A percentile compares a stretch with the other conserved stretches of the same genome.
phyloP scores from a whole-genome alignment of 805 yeast species.

The Sungouiella thailandica region DNA sequence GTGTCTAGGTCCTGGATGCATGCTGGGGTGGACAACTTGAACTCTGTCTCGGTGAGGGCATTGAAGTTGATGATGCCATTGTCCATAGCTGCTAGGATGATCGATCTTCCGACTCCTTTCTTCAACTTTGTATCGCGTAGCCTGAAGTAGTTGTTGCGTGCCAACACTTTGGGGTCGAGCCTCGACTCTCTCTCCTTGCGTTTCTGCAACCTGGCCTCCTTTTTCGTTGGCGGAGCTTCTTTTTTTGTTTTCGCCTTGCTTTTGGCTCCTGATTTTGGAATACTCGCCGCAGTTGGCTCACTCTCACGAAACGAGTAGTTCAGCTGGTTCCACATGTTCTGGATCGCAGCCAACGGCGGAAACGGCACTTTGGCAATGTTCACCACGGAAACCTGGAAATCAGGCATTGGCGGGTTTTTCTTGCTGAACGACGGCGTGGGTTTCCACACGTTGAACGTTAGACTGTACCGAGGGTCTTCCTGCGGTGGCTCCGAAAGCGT shows the following conservation, averaged over 20 bases:
- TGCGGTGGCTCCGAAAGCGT: slow-evolving; percentile 5
- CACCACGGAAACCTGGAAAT: slow-evolving; percentile 64
- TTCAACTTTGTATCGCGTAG: slow-evolving; percentile 40
- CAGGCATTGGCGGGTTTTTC: slow-evolving; percentile 64
- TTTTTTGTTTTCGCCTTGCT: slow-evolving; percentile 8
- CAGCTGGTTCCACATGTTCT: slow-evolving; percentile 19
- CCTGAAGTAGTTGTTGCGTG: slow-evolving; percentile 23
- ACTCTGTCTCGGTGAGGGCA: slow-evolving; percentile 47
- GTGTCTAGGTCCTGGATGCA: slow-evolving; percentile 5
- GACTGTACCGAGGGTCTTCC: slow-evolving; percentile 15
- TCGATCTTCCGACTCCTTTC: slow-evolving; percentile 43
- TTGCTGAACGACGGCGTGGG: slow-evolving; percentile 71
- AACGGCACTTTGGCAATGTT: slow-evolving; percentile 40
- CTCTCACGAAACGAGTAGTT: not conserved
- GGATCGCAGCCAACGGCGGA: slow-evolving; percentile 44
- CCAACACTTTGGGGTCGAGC: slow-evolving; percentile 19
- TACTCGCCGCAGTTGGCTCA: not conserved
- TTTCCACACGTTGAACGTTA: slow-evolving; percentile 76
- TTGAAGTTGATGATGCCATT: slow-evolving; percentile 69
- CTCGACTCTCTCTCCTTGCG: slow-evolving; percentile 24
- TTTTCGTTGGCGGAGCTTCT: slow-evolving; percentile 18
- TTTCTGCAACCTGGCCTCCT: slow-evolving; percentile 19
- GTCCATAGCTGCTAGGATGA: slow-evolving; percentile 69
- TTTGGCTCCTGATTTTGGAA: not conserved
- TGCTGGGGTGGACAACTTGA: slow-evolving; percentile 22